These are phyloP conservation scores for Fusarium xyrophilum DNA, from an alignment of 2,329 filamentous ascomycete genomes.

Conservation along the genomic window DNA sequence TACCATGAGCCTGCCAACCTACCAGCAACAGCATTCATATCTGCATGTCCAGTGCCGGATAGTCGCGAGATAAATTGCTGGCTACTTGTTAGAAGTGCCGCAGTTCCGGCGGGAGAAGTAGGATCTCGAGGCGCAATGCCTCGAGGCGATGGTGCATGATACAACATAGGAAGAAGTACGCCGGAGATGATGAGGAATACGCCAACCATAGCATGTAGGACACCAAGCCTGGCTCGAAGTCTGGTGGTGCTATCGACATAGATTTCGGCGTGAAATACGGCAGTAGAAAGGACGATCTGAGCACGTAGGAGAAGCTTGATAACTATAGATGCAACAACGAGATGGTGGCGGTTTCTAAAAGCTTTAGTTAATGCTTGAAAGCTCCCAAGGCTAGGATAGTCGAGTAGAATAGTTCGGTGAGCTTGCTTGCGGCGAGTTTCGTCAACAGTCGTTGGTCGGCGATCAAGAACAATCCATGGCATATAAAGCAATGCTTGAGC, in stretches of 20 bases:
- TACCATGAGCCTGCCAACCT: conserved; percentile 42
- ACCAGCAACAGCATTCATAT: conserved; percentile 33
- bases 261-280: conserved; percentile 37
- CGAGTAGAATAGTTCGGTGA: conserved; percentile 40
- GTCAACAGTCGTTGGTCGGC: conserved; percentile 33
- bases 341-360: conserved; percentile 39
- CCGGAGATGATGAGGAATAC: conserved; percentile 34
- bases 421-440: conserved; percentile 42
- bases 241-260: conserved; percentile 26
- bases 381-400: conserved; percentile 38
- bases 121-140: conserved; percentile 43
- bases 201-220: conserved; percentile 38
- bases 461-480: conserved; percentile 42
- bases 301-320: conserved; percentile 37
- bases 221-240: conserved; percentile 28
- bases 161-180: conserved; percentile 38
- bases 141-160: conserved; percentile 37
- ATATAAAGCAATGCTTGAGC: conserved; percentile 40
- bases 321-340: conserved; percentile 35
- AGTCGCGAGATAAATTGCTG: conserved; percentile 36
- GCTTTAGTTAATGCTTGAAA: conserved; percentile 32
- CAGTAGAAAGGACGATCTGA: conserved; percentile 41
- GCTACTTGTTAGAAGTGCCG: conserved; percentile 38
- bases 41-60: conserved; percentile 35
- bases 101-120: conserved; percentile 40